Percentiles rank a stretch among this genome's conserved stretches.
These are phyloP conservation scores for Chimonanthus praecox DNA, from an alignment of 164 flowering plant species.

Conservation along the genomic window DNA sequence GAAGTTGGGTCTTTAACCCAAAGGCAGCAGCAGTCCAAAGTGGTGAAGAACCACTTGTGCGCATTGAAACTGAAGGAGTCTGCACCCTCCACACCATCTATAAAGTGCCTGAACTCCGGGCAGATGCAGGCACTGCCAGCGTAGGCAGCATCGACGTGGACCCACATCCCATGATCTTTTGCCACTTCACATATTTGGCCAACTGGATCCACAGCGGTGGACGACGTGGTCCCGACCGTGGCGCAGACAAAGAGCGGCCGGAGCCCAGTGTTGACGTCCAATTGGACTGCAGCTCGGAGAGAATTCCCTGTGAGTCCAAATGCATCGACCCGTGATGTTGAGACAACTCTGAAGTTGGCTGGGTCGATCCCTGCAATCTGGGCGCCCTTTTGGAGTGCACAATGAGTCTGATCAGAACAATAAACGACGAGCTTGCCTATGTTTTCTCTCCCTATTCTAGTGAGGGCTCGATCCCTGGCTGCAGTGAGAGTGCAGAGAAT, in stretches of 20 bases:
- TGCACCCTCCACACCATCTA: conserved; percentile 54
- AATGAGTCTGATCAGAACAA: conserved; percentile 59
- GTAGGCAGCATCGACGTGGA: conserved; percentile 65
- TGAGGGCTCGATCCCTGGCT: conserved; percentile 39
- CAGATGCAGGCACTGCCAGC: conserved; percentile 70
- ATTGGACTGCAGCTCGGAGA: conserved; percentile 15
- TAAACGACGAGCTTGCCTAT: conserved; percentile 24
- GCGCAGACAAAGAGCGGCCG: conserved; percentile 38
- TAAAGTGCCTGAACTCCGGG: conserved; percentile 54
- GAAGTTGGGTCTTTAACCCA: conserved; percentile 59
- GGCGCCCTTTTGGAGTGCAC: conserved; percentile 46
- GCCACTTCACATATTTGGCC: conserved; percentile 27
- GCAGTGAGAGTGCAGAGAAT: conserved; percentile 46
- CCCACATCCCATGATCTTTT: conserved; percentile 32
- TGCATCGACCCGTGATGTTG: conserved; percentile 15
- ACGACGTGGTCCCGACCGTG: conserved; percentile 51
- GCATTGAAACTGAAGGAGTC: conserved; percentile 67
- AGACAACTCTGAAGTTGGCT: conserved; percentile 36
- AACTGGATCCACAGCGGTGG: conserved; percentile 42
- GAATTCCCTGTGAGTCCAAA: conserved; percentile 24
- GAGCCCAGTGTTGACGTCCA: conserved; percentile 26
- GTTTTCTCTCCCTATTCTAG: conserved; percentile 23
- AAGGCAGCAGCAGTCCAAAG: conserved; percentile 59
- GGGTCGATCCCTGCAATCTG: conserved; percentile 50
- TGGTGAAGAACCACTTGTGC: conserved; percentile 72